A percentile compares a stretch with the other conserved stretches of the same genome.
phyloP scores from a whole-genome alignment of 495 filamentous ascomycete genomes.

The Penicillium goetzii region DNA sequence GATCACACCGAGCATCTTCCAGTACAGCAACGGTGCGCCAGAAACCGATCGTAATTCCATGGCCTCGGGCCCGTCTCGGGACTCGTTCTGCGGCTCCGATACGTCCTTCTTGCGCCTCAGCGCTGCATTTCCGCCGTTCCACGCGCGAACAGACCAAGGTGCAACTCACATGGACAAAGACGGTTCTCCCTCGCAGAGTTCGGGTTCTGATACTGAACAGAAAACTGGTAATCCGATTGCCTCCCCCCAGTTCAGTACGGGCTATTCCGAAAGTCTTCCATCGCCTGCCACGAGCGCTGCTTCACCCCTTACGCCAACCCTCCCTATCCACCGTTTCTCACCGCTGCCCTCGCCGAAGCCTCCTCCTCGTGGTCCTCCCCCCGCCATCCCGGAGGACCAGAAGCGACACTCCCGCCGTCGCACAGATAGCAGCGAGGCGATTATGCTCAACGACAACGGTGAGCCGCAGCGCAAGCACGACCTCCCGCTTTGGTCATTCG shows the following conservation, averaged over 20 bases:
- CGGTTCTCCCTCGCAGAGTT: conserved; percentile 33
- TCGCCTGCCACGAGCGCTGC: conserved; percentile 44
- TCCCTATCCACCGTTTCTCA: conserved; percentile 51
- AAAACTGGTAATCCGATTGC: conserved; percentile 39
- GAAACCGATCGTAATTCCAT: conserved; percentile 37
- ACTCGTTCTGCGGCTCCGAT: conserved; percentile 45
- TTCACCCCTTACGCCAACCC: conserved; percentile 50
- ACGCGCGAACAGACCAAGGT: conserved; percentile 33
- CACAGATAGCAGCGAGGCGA: conserved; percentile 52
- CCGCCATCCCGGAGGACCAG: conserved; percentile 42
- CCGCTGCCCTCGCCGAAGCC: conserved; percentile 46
- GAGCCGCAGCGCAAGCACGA: conserved; percentile 33
- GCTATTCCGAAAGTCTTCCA: conserved; percentile 45
- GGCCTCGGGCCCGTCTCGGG: conserved; percentile 39
- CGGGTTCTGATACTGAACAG: conserved; percentile 44
- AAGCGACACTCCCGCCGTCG: conserved; percentile 47
- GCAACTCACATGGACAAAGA: conserved; percentile 37
- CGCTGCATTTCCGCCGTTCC: conserved; percentile 35
- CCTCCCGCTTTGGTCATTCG: conserved; percentile 48
- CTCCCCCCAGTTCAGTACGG: conserved; percentile 40
- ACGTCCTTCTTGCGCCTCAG: conserved; percentile 52
- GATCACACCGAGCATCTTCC: conserved; percentile 72
- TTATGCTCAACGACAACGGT: conserved; percentile 36
- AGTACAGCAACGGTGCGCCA: conserved; percentile 29
- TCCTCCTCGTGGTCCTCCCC: conserved; percentile 43